These are phyloP conservation scores for Xylaria curta DNA, from an alignment of 495 filamentous ascomycete species.

Conservation along the genomic window DNA sequence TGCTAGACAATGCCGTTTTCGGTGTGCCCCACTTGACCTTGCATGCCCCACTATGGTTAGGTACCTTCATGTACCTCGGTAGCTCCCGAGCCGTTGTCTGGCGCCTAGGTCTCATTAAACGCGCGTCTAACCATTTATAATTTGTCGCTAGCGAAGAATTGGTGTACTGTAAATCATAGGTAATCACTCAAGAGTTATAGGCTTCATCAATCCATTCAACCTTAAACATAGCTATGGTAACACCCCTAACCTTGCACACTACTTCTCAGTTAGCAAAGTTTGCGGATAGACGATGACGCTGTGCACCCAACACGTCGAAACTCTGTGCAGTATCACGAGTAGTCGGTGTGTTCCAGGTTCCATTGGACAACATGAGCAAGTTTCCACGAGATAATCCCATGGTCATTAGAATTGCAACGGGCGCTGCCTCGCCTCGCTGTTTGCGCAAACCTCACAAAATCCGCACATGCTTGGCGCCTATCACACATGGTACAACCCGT, in stretches of 20 bases:
- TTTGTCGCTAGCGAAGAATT: neutral
- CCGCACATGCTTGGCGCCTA: neutral
- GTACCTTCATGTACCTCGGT: neutral
- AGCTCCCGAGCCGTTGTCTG: neutral
- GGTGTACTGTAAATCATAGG: too few species aligned
- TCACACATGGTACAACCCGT: neutral
- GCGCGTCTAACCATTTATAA: neutral
- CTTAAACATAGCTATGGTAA: neutral
- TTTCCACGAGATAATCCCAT: neutral
- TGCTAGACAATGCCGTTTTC: neutral
- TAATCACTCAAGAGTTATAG: neutral
- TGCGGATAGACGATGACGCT: neutral
- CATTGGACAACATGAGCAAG: neutral
- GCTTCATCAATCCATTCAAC: neutral
- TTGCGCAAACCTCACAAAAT: neutral
- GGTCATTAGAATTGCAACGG: neutral
- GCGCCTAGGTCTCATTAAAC: neutral
- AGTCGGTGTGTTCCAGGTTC: neutral
- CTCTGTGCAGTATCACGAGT: neutral
- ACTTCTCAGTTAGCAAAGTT: neutral
- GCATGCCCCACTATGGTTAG: neutral
- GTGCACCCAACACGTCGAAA: neutral
- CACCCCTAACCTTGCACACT: neutral
- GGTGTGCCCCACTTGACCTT: neutral
- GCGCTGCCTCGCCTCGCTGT: neutral